phyloP scores from a whole-genome alignment of 345 rosid species.

The Brassica juncea region DNA sequence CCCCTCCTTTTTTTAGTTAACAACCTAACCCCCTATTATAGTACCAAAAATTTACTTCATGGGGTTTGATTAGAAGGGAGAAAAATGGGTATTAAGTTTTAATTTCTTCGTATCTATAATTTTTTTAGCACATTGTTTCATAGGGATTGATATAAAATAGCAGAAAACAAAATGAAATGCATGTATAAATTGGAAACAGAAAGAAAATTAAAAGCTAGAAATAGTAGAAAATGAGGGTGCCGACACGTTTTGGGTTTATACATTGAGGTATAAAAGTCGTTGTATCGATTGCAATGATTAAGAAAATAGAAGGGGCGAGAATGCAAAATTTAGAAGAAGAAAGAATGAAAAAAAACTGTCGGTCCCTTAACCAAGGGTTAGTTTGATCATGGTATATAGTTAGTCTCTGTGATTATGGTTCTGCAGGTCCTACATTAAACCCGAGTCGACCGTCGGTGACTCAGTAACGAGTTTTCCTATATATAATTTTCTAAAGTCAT shows the following conservation, averaged over 20 bases:
- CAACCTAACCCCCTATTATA: background rate
- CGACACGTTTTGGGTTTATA: conserved; percentile 26
- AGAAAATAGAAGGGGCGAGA: conserved; percentile 33
- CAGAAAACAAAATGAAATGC: background rate
- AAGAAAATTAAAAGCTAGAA: background rate
- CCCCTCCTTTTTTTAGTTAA: background rate
- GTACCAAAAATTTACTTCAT: background rate
- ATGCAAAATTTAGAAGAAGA: conserved; percentile 29
- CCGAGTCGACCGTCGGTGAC: conserved; percentile 79
- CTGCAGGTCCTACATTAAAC: conserved; percentile 42
- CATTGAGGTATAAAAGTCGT: background rate
- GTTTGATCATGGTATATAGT: conserved; percentile 50
- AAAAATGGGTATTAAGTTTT: background rate
- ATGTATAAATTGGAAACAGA: background rate
- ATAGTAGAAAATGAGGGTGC: conserved; percentile 12
- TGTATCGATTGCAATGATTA: background rate
- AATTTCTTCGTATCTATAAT: background rate
- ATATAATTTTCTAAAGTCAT: background rate
- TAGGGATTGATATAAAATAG: background rate
- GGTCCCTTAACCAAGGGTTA: conserved; percentile 66
- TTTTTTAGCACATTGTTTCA: background rate
- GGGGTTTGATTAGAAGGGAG: background rate
- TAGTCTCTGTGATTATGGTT: conserved; percentile 26
- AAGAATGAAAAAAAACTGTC: conserved; percentile 47
- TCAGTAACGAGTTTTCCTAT: conserved; percentile 44